These are phyloP conservation scores for Eucalyptus cloeziana DNA, from an alignment of 345 rosid genomes.

Conservation along the genomic window DNA sequence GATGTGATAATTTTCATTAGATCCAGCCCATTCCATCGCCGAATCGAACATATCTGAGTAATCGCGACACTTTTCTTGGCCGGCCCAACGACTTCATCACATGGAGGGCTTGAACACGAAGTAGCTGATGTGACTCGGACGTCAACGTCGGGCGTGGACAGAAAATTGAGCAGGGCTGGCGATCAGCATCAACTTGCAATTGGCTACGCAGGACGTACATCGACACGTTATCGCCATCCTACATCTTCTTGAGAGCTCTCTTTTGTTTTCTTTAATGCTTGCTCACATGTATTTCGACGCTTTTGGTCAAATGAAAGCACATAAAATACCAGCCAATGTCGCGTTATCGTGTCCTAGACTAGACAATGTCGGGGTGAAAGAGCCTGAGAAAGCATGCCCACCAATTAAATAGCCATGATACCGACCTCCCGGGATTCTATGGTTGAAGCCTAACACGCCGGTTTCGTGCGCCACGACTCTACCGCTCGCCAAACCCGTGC, in stretches of 20 bases:
- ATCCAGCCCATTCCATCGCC: background rate
- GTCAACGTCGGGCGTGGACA: background rate
- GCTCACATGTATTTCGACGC: background rate
- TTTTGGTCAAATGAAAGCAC: background rate
- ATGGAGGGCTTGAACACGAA: background rate
- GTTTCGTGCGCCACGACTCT: background rate
- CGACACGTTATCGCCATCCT: background rate
- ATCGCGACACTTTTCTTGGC: background rate
- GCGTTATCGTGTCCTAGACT: background rate
- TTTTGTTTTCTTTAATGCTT: background rate
- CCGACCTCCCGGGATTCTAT: background rate
- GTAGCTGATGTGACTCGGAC: background rate
- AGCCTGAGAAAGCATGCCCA: background rate
- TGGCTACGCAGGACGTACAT: background rate
- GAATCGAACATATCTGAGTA: background rate
- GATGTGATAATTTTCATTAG: background rate
- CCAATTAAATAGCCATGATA: background rate
- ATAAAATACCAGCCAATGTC: background rate
- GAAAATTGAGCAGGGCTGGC: background rate
- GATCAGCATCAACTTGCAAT: background rate
- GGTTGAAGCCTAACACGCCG: background rate
- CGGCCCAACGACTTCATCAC: background rate
- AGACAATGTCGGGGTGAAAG: background rate
- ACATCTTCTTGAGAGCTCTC: background rate
- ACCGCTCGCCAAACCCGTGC: background rate